Conservation (phyloP, 2,329 filamentous ascomycete genomes). For the Cryphonectria radicalis region DNA sequence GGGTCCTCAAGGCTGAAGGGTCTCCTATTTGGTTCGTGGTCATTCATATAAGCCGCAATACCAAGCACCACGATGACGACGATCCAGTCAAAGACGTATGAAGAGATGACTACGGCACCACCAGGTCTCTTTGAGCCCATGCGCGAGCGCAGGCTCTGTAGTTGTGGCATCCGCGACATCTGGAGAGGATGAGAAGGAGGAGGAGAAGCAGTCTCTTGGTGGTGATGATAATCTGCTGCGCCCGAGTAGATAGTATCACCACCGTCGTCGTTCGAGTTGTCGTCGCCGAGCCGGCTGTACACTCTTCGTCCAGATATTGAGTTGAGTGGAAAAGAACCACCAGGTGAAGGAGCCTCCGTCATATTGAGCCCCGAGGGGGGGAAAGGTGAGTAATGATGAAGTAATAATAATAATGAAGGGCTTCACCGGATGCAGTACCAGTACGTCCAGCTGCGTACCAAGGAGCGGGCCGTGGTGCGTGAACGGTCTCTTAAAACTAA, state of each 20-base stretch:
- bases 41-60: conserved; percentile 63
- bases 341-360: conserved; percentile 13
- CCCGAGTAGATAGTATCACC: conserved; percentile 22
- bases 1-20: conserved; percentile 76
- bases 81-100: conserved; percentile 77
- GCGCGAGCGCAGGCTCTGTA: conserved; percentile 23
- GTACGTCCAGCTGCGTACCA: background rate
- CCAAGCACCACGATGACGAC: conserved; percentile 64
- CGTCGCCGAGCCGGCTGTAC: conserved; percentile 19
- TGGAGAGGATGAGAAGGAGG: background rate
- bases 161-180: conserved; percentile 25
- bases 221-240: conserved; percentile 4
- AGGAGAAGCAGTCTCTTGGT: background rate
- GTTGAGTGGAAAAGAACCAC: conserved; percentile 28
- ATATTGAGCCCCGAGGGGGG: background rate
- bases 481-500: background rate
- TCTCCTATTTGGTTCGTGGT: conserved; percentile 66
- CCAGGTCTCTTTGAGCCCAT: conserved; percentile 33
- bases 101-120: conserved; percentile 54
- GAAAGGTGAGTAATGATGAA: background rate
- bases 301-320: conserved; percentile 19
- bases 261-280: background rate
- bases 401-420: background rate
- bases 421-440: background rate
- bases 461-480: background rate